Percentiles rank a stretch among this genome's conserved stretches.
Evolutionary conservation across 345 rosid genomes (phyloP).

Genomic region (Acer saccharum): DNA sequence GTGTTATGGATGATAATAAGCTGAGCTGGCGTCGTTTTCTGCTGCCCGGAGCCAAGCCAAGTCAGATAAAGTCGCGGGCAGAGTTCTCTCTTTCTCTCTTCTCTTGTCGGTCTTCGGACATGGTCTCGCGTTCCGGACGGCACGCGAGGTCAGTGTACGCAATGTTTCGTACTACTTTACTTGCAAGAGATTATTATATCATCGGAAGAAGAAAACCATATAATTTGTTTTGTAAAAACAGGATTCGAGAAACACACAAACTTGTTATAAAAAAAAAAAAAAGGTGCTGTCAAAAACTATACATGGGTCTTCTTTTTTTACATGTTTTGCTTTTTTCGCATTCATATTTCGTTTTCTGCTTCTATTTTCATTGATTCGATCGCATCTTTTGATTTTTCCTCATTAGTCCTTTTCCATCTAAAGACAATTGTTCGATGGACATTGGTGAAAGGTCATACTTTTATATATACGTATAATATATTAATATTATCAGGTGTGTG

Average conservation of each 20-base stretch:
- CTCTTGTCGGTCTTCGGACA: constrained; percentile 26
- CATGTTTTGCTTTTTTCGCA: constrained; percentile 21
- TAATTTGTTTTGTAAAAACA: neutral
- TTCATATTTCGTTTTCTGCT: constrained; percentile 33
- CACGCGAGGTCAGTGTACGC: constrained; percentile 70
- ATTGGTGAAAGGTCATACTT: too few species aligned
- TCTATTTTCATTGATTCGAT: neutral
- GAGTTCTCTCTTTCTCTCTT: too few species aligned
- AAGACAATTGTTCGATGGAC: neutral
- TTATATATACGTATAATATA: too few species aligned
- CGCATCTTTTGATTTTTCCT: neutral
- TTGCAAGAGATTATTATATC: too few species aligned
- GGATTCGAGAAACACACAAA: constrained; percentile 11
- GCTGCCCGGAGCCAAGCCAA: constrained; percentile 21
- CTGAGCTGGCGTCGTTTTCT: constrained; percentile 34
- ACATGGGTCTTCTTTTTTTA: constrained; percentile 14
- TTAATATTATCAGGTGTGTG: too few species aligned
- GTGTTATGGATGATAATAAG: neutral
- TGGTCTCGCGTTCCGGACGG: constrained; percentile 66
- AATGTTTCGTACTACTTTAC: neutral
- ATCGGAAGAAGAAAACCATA: neutral
- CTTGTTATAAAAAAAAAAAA: neutral
- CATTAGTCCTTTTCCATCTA: constrained; percentile 4
- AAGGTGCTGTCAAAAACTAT: neutral
- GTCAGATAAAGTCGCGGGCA: constrained; percentile 28